Evolutionary conservation across 192 early-diverging fungal species (phyloP).

Genomic region (Entrophospora sp.): DNA sequence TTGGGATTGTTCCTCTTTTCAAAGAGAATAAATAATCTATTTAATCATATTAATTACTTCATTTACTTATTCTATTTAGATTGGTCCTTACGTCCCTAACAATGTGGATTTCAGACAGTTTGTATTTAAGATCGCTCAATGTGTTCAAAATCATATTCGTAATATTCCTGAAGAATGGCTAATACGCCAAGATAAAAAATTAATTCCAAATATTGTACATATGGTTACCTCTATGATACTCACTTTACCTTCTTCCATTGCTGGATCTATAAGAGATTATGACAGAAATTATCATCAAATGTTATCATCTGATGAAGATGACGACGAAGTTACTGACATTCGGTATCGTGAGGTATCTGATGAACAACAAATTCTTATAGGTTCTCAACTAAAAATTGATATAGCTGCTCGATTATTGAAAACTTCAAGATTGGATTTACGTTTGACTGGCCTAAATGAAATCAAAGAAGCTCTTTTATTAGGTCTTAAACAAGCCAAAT

Average conservation of each 20-base stretch:
- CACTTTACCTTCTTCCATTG: constrained; percentile 12
- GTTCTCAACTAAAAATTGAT: constrained; percentile 27
- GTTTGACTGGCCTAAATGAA: constrained; percentile 34
- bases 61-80: no score
- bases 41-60: background rate
- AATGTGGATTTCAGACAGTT: constrained; percentile 12
- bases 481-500: constrained; percentile 29
- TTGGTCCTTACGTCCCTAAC: background rate
- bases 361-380: constrained; percentile 31
- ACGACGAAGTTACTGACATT: constrained; percentile 28
- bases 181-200: constrained; percentile 13
- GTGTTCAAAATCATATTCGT: constrained; percentile 13
- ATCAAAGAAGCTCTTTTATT: constrained; percentile 33
- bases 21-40: background rate
- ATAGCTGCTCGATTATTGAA: constrained; percentile 37
- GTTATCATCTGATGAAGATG: constrained; percentile 23
- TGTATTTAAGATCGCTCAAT: constrained; percentile 7
- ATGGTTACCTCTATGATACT: constrained; percentile 17
- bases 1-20: background rate
- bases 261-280: background rate
- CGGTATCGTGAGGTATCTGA: constrained; percentile 19
- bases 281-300: constrained; percentile 13
- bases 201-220: constrained; percentile 14
- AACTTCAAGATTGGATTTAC: constrained; percentile 31
- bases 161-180: constrained; percentile 17